Evolutionary conservation across 2,329 filamentous ascomycete species (phyloP).

Genomic region (Ophiocordyceps camponoti-saundersi): DNA sequence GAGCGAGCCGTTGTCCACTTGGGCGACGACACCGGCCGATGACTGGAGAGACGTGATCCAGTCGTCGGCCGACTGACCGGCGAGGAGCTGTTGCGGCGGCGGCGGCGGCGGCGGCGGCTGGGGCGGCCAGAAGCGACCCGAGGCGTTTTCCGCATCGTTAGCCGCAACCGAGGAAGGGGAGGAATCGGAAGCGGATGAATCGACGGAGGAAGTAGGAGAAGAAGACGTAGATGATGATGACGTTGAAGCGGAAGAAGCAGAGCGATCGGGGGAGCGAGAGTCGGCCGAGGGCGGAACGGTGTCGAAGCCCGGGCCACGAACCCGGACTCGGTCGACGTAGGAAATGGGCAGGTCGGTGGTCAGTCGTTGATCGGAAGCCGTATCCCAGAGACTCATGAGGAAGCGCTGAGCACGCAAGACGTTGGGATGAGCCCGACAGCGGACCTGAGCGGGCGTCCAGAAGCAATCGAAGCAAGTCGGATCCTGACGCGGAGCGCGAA

Average conservation of each 20-base stretch:
- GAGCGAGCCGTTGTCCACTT: constrained; percentile 53
- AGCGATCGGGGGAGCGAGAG: background rate
- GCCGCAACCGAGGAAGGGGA: too few relatives aligned
- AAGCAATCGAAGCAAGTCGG: constrained; percentile 59
- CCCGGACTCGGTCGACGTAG: constrained; percentile 53
- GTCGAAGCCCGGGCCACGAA: constrained; percentile 30
- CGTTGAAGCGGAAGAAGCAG: too few relatives aligned
- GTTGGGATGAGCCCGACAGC: constrained; percentile 48
- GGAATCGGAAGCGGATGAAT: too few relatives aligned
- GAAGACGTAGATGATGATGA: too few relatives aligned
- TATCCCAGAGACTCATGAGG: constrained; percentile 50
- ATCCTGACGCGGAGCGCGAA: constrained; percentile 20
- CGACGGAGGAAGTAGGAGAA: too few relatives aligned
- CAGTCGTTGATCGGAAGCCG: constrained; percentile 33
- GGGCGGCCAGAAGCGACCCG: background rate
- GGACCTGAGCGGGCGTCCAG: constrained; percentile 54
- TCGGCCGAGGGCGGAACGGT: background rate
- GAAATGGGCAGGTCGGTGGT: constrained; percentile 44
- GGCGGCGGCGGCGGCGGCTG: constrained; percentile 1
- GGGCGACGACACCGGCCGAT: constrained; percentile 38
- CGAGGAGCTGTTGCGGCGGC: background rate
- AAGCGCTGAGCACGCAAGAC: constrained; percentile 48
- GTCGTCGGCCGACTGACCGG: constrained; percentile 17
- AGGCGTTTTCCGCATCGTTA: background rate
- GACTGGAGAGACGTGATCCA: constrained; percentile 23